A percentile compares a stretch with the other conserved stretches of the same genome.
Evolutionary conservation across 495 filamentous ascomycete species (phyloP).

Genomic region (Aspergillus bertholletiae): DNA sequence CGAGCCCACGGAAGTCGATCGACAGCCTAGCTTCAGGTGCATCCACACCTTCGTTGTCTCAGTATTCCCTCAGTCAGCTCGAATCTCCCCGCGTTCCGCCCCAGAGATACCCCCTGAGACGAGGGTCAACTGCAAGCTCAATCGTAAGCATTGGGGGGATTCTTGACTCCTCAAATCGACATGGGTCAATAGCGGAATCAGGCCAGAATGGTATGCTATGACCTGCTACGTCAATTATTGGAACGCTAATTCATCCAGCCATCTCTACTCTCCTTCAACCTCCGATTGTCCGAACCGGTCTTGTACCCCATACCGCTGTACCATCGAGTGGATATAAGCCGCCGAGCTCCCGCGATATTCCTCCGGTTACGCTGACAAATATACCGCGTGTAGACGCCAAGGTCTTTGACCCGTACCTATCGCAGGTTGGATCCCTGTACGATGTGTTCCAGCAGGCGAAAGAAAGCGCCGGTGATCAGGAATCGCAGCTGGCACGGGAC

Average conservation of each 20-base stretch:
- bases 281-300: slow-evolving; percentile 83
- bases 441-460: slow-evolving; percentile 79
- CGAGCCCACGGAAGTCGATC: slow-evolving; percentile 63
- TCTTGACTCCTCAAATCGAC: slow-evolving; percentile 62
- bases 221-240: background rate
- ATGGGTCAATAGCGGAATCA: slow-evolving; percentile 65
- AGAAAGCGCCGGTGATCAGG: slow-evolving; percentile 58
- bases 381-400: slow-evolving; percentile 77
- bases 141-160: slow-evolving; percentile 74
- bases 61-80: slow-evolving; percentile 55
- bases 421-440: slow-evolving; percentile 75
- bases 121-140: slow-evolving; percentile 86
- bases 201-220: slow-evolving; percentile 68
- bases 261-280: slow-evolving; percentile 92
- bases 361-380: slow-evolving; percentile 88
- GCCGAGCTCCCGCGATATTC: slow-evolving; percentile 89
- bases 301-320: slow-evolving; percentile 68
- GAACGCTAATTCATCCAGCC: slow-evolving; percentile 43
- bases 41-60: slow-evolving; percentile 50
- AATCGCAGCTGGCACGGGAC: slow-evolving; percentile 28
- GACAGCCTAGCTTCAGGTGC: slow-evolving; percentile 56
- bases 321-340: slow-evolving; percentile 69
- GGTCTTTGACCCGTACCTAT: slow-evolving; percentile 79
- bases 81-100: slow-evolving; percentile 41
- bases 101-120: slow-evolving; percentile 50